phyloP scores from a whole-genome alignment of 306 rosid genomes.

The Prunus dulcis region DNA sequence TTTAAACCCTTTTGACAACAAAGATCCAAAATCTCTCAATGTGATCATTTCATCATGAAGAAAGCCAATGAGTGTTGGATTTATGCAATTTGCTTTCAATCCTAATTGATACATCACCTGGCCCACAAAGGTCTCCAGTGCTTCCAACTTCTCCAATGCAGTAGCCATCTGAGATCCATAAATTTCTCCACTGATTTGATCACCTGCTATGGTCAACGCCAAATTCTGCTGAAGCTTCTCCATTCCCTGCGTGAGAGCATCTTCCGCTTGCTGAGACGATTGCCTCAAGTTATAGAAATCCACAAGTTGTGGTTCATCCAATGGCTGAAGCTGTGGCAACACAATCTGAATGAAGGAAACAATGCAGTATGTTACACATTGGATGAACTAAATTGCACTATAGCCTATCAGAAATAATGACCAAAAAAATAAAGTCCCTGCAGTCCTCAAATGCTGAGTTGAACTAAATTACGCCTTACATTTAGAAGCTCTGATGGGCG shows the following conservation, averaged over 20 bases:
- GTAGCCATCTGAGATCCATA: slow-evolving; percentile 53
- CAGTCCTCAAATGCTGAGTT: neutral
- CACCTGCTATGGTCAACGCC: slow-evolving; percentile 43
- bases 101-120: slow-evolving; percentile 48
- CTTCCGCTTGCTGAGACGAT: slow-evolving; percentile 88
- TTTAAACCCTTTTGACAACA: neutral
- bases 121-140: slow-evolving; percentile 62
- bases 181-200: slow-evolving; percentile 33
- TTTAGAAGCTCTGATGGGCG: slow-evolving; percentile 93
- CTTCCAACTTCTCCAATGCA: slow-evolving; percentile 62
- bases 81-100: slow-evolving; percentile 1
- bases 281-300: slow-evolving; percentile 38
- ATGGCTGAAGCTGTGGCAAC: slow-evolving; percentile 53
- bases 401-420: slow-evolving; percentile 3
- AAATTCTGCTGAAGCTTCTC: slow-evolving; percentile 77
- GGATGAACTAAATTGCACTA: neutral
- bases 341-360: slow-evolving; percentile 42
- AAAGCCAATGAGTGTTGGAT: neutral
- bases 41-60: neutral
- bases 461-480: slow-evolving; percentile 33
- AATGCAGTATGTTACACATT: neutral
- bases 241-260: slow-evolving; percentile 82
- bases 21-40: no score
- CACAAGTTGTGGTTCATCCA: slow-evolving; percentile 49
- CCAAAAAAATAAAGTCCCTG: neutral